Base-by-base conservation (phyloP, 2,329 filamentous ascomycete genomes). In the Diatrype stigma region DNA sequence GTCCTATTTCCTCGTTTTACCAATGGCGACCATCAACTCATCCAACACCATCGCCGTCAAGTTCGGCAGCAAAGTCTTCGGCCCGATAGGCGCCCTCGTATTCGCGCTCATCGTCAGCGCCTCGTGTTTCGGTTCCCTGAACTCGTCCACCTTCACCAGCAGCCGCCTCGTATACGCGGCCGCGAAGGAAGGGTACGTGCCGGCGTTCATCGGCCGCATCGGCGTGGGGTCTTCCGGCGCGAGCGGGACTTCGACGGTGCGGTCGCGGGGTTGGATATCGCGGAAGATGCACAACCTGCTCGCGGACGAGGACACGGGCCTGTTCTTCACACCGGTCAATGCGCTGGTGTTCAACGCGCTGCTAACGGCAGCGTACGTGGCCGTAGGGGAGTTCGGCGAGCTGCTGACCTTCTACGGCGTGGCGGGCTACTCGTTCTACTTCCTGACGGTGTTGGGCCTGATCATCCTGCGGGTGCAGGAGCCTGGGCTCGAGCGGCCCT, bases 381-480 rank as follows among this genome's bases (percentile, higher is more conserved):
- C 88, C 2, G 84, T 96, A 5, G 94, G 94, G 70, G 90, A 96
- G 67, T 97, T 99, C 66, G 79, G 84, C 48, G 96, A 93, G 0
- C 81, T 99, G 2, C 80, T 97, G 51, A 97, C 94, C 0, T 99
- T 99, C 67, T 97, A 97, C 72, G 94, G 94, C 51, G 94, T 99
- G 12, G 94, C 94, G 0, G 92, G 92, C 14, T 99, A 99, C 68
- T 90, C 90, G 0, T 99, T 99, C 67, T 99, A 99, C 73, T 99
- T 99, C 69, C 74, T 96, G 50, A 95, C 93, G 0, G 94, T 99
- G 0, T 81, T 99, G 0, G 94, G 94, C 0, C 78, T 99, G 46
- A 96, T 99, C 56, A 82, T 99, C 48, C 77, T 99, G 55, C 81
- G 94, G 28, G 90, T 97, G 28, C 82, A 81, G 55, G 94, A 99